Evolutionary conservation across 2,329 filamentous ascomycete species (phyloP).

Genomic region (Parastagonospora avenae): DNA sequence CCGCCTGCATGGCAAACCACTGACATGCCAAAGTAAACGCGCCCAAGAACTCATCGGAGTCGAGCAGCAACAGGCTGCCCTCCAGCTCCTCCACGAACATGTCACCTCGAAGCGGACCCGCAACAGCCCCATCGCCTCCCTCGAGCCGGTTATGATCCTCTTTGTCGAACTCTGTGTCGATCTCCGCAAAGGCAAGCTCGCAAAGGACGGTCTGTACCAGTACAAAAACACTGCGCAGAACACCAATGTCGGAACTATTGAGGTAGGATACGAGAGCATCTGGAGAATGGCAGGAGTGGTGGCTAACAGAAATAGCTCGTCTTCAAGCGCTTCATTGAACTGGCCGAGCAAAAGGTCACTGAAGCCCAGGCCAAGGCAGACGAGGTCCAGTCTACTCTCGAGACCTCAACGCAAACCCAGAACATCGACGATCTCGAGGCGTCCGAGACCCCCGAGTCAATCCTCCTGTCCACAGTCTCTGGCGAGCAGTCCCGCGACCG

Average conservation of each 20-base stretch:
- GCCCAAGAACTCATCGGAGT: slow-evolving; percentile 99
- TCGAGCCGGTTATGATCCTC: slow-evolving; percentile 98
- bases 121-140: slow-evolving; percentile 92
- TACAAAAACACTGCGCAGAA: slow-evolving; percentile 99
- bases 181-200: slow-evolving; percentile 95
- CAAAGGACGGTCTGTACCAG: slow-evolving; percentile 98
- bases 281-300: not conserved
- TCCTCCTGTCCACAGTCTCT: slow-evolving; percentile 95
- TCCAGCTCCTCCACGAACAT: slow-evolving; percentile 97
- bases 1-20: slow-evolving; percentile 1
- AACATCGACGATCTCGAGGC: slow-evolving; percentile 96
- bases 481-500: slow-evolving; percentile 97
- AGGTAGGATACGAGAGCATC: slow-evolving; percentile 60
- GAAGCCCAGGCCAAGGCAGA: slow-evolving; percentile 95
- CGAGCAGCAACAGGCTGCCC: slow-evolving; percentile 86
- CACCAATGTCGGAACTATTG: slow-evolving; percentile 96
- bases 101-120: slow-evolving; percentile 97
- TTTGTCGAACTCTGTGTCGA: slow-evolving; percentile 97
- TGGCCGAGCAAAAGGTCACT: slow-evolving; percentile 94
- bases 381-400: slow-evolving; percentile 86
- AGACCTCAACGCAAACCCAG: slow-evolving; percentile 72
- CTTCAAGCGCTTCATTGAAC: slow-evolving; percentile 96
- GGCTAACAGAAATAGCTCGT: slow-evolving; percentile 62
- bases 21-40: slow-evolving; percentile 58
- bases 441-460: slow-evolving; percentile 96